Percentiles rank a stretch among this genome's conserved stretches.
phyloP scores from a whole-genome alignment of 805 yeast genomes.

The Teunomyces lycoperdinae region DNA sequence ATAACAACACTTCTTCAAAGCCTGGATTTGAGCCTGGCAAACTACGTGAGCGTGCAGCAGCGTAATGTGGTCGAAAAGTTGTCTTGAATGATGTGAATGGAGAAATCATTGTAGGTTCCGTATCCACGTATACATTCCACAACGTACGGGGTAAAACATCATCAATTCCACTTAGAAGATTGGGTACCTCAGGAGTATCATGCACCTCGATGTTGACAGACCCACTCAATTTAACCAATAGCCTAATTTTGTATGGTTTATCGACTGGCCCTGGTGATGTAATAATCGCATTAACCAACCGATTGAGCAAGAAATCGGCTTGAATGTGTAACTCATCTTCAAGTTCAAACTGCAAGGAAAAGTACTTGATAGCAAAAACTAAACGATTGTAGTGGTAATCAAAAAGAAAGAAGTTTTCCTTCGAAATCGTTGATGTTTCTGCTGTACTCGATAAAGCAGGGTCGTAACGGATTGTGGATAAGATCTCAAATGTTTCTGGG shows the following conservation, averaged over 20 bases:
- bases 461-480: slow-evolving; percentile 76
- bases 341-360: slow-evolving; percentile 37
- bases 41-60: slow-evolving; percentile 53
- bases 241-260: slow-evolving; percentile 31
- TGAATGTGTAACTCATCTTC: slow-evolving; percentile 41
- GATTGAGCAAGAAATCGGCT: slow-evolving; percentile 39
- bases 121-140: slow-evolving; percentile 67
- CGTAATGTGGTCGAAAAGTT: slow-evolving; percentile 64
- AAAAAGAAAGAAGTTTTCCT: slow-evolving; percentile 54
- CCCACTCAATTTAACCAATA: slow-evolving; percentile 29
- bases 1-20: slow-evolving; percentile 66
- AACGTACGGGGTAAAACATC: neutral
- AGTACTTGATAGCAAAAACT: slow-evolving; percentile 50
- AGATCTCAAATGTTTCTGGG: slow-evolving; percentile 47
- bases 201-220: slow-evolving; percentile 30
- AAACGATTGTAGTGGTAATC: slow-evolving; percentile 64
- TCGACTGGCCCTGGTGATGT: slow-evolving; percentile 18
- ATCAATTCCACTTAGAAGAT: slow-evolving; percentile 30
- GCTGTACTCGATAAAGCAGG: slow-evolving; percentile 45
- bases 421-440: slow-evolving; percentile 21
- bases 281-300: slow-evolving; percentile 26
- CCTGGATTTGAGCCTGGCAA: slow-evolving; percentile 37
- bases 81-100: slow-evolving; percentile 89
- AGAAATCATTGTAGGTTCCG: slow-evolving; percentile 50
- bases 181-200: slow-evolving; percentile 20